Evolutionary conservation across 1,139 yeast genomes (phyloP), one percentile per base, ranked within the genome.

Genomic region (Diutina scorzettiae): DNA sequence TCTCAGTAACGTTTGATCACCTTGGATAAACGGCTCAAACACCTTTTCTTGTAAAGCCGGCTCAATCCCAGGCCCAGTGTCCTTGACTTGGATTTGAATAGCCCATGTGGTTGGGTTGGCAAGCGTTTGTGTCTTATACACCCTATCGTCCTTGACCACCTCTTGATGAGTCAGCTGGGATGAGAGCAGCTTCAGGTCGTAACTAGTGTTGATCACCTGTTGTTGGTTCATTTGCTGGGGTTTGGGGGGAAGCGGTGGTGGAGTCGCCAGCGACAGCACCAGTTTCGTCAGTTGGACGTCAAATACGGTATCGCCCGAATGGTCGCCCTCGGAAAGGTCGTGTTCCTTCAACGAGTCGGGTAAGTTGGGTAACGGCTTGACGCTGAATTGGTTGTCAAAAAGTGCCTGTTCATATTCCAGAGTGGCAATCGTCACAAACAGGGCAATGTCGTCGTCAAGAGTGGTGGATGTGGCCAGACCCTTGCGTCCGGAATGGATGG

Each of bases 11-110:
- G 96, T 87, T 59, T 89, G 96, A 54, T 91, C 97, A 37, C 97
- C 97, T 61, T 89, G 98, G 27, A 86, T 86, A 63, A 91, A 91
- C 3, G 96, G 96, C 55, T 91, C 96, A 61, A 91, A 91, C 1
- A 91, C 91, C 49, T 81, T 80, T 41, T 81, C 81, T 53, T 85
- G 93, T 44, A 84, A 63, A 1, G 78, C 74, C 16, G 81, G 79
- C 40, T 82, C 87, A 43, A 91, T 86, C 47, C 97, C 98, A 0
- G 95, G 86, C 4, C 98, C 98, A 0, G 93, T 82, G 58, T 91
- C 98, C 29, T 72, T 71, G 7, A 91, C 95, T 47, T 78, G 80
- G 41, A 89, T 73, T 53, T 82, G 83, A 43, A 83, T 59, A 3
- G 72, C 83, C 79, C 81, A 78, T 9, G 66, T 61, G 47, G 66